These are phyloP conservation scores for Pestalotiopsis sp. DNA, from an alignment of 2,329 filamentous ascomycete species.

Conservation along the genomic window DNA sequence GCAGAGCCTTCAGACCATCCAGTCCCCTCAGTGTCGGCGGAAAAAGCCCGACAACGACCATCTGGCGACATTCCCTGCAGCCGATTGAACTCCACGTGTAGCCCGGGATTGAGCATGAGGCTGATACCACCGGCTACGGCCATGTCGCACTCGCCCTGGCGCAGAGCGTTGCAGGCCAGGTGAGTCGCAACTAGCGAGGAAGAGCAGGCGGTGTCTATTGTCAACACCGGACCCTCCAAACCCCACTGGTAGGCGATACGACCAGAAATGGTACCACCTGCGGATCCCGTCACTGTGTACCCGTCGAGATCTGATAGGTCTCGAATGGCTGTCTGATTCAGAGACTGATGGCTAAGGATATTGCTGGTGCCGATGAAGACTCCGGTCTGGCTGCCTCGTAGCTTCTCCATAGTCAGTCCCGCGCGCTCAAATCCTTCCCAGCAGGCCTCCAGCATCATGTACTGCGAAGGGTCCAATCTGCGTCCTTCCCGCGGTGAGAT, in stretches of 20 bases:
- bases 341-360: constrained; percentile 18
- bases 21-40: constrained; percentile 19
- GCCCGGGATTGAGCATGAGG: constrained; percentile 21
- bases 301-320: constrained; percentile 23
- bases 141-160: constrained; percentile 22
- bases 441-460: constrained; percentile 25
- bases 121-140: constrained; percentile 21
- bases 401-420: constrained; percentile 23
- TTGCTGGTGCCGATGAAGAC: constrained; percentile 28
- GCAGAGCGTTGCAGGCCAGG: constrained; percentile 21
- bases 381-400: constrained; percentile 25
- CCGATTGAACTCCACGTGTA: constrained; percentile 21
- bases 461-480: constrained; percentile 24
- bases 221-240: constrained; percentile 27
- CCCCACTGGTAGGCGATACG: constrained; percentile 26
- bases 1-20: constrained; percentile 20
- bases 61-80: constrained; percentile 20
- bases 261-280: constrained; percentile 24
- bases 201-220: constrained; percentile 27
- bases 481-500: constrained; percentile 27
- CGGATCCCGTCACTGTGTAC: constrained; percentile 27
- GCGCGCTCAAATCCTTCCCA: constrained; percentile 29
- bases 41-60: constrained; percentile 21
- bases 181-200: constrained; percentile 23
- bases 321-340: constrained; percentile 14